Evolutionary conservation across 2,329 filamentous ascomycete genomes (phyloP).

Genomic region (Bertia moriformis): DNA sequence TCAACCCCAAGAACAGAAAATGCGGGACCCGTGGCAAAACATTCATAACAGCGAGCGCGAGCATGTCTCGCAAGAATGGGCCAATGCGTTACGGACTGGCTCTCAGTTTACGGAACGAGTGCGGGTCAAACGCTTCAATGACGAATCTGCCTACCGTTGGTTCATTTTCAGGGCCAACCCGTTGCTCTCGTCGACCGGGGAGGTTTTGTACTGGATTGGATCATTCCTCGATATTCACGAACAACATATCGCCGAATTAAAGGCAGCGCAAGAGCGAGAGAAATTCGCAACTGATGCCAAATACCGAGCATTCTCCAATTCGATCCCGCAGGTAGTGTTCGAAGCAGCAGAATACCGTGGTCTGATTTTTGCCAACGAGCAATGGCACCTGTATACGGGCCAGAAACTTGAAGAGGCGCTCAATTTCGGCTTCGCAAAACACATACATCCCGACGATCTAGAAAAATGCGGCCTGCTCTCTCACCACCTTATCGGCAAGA

Average conservation of each 20-base stretch:
- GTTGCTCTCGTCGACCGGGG: slow-evolving; percentile 37
- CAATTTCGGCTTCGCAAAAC: slow-evolving; percentile 47
- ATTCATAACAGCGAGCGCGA: slow-evolving; percentile 46
- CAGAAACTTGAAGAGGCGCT: slow-evolving; percentile 45
- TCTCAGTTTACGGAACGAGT: slow-evolving; percentile 52
- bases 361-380: slow-evolving; percentile 54
- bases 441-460: slow-evolving; percentile 51
- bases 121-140: slow-evolving; percentile 46
- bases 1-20: slow-evolving; percentile 31
- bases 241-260: slow-evolving; percentile 49
- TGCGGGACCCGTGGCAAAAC: slow-evolving; percentile 47
- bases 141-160: slow-evolving; percentile 39
- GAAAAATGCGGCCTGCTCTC: slow-evolving; percentile 30
- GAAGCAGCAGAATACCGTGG: slow-evolving; percentile 48
- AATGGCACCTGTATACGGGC: slow-evolving; percentile 52
- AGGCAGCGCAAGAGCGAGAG: slow-evolving; percentile 45
- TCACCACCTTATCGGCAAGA: background rate
- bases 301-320: slow-evolving; percentile 51
- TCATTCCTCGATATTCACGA: slow-evolving; percentile 59
- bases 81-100: slow-evolving; percentile 42
- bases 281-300: slow-evolving; percentile 53
- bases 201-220: slow-evolving; percentile 51
- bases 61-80: slow-evolving; percentile 42
- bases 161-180: slow-evolving; percentile 55
- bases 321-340: slow-evolving; percentile 54